A percentile compares a stretch with the other conserved stretches of the same genome.
These are phyloP conservation scores for Boletellus deceptivus DNA, from an alignment of 1,284 basidiomycete genomes.

Conservation along the genomic window DNA sequence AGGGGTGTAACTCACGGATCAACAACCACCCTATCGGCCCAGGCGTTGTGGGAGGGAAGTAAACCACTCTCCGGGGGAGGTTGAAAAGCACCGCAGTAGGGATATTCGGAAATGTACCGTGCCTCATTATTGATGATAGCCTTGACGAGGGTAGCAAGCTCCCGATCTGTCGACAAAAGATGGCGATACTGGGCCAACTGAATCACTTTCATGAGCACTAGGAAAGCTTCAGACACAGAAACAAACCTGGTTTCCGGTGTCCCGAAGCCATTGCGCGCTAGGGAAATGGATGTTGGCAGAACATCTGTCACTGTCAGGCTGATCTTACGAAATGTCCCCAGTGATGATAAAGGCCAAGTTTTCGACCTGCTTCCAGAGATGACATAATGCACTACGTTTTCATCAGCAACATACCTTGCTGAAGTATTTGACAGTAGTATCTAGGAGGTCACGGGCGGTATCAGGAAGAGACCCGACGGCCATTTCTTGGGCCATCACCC, in stretches of 20 bases:
- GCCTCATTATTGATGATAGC: conserved; percentile 78
- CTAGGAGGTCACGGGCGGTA: conserved; percentile 33
- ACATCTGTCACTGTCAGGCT: not conserved
- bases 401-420: conserved; percentile 41
- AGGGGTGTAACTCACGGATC: conserved; percentile 55
- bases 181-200: conserved; percentile 68
- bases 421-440: conserved; percentile 75
- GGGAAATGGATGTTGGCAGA: conserved; percentile 6
- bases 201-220: conserved; percentile 6
- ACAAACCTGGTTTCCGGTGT: conserved; percentile 70
- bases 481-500: conserved; percentile 9
- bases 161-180: conserved; percentile 53
- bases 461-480: not conserved
- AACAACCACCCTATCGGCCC: conserved; percentile 63
- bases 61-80: conserved; percentile 72
- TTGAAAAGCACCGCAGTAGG: conserved; percentile 76
- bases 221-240: not conserved
- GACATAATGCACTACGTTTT: not conserved
- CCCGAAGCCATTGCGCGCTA: conserved; percentile 70
- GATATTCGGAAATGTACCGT: conserved; percentile 67
- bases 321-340: conserved; percentile 72
- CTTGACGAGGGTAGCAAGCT: conserved; percentile 63
- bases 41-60: conserved; percentile 58
- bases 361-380: conserved; percentile 39
- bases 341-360: conserved; percentile 77